phyloP scores from a whole-genome alignment of 1,284 basidiomycete genomes.

The Volvariella volvacea region DNA sequence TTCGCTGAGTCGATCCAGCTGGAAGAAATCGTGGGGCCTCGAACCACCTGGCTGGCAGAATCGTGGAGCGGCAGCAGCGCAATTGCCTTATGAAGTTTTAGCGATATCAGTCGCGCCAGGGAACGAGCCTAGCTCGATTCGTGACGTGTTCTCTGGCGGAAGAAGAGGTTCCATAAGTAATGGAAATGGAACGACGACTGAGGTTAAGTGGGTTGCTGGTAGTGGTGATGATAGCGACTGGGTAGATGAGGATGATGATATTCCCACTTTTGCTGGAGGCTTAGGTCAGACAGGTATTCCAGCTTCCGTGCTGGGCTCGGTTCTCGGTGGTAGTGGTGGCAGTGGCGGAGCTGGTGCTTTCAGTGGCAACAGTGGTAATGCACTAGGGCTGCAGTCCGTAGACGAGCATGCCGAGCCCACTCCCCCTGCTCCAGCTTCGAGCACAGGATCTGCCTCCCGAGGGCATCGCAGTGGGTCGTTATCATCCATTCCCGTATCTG shows the following conservation, averaged over 20 bases:
- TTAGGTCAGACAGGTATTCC: slow-evolving; percentile 60
- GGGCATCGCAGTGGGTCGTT: too few relatives aligned
- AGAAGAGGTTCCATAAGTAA: not conserved
- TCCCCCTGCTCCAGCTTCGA: too few relatives aligned
- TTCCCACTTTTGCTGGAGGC: slow-evolving; percentile 69
- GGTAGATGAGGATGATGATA: slow-evolving; percentile 76
- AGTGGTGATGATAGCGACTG: slow-evolving; percentile 75
- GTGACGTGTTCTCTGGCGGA: slow-evolving; percentile 71
- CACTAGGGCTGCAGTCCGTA: too few relatives aligned
- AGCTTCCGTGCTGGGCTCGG: slow-evolving; percentile 18
- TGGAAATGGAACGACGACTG: too few relatives aligned
- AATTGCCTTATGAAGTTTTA: slow-evolving; percentile 67
- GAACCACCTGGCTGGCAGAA: slow-evolving; percentile 81
- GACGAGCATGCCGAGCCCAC: too few relatives aligned
- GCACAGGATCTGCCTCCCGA: too few relatives aligned
- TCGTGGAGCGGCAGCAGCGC: slow-evolving; percentile 38
- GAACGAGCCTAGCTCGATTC: slow-evolving; percentile 46
- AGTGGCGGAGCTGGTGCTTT: slow-evolving; percentile 16
- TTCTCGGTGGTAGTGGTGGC: slow-evolving; percentile 13
- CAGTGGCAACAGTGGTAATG: not conserved
- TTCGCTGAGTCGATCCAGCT: slow-evolving; percentile 63
- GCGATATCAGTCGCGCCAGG: slow-evolving; percentile 47
- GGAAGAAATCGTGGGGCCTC: slow-evolving; percentile 82
- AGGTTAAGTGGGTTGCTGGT: slow-evolving; percentile 37
- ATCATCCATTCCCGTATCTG: too few relatives aligned